phyloP scores from a whole-genome alignment of 345 rosid genomes.

The Odontarrhena argentea region DNA sequence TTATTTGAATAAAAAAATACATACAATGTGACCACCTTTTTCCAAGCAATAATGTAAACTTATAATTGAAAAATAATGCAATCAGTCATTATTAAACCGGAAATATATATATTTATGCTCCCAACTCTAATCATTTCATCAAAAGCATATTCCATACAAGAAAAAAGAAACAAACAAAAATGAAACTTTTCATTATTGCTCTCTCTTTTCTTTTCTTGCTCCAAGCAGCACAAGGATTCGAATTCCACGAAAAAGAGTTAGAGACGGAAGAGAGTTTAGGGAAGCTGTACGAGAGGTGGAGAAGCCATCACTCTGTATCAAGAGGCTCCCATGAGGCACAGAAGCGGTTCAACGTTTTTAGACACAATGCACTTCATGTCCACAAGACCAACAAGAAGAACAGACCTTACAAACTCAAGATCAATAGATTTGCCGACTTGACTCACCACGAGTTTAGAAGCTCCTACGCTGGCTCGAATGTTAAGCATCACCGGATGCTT shows the following conservation, averaged over 20 bases:
- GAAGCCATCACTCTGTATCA: constrained; percentile 76
- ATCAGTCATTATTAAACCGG: not conserved
- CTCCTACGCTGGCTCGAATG: constrained; percentile 43
- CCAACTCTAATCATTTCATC: constrained; percentile 13
- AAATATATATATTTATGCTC: not conserved
- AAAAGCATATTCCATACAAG: not conserved
- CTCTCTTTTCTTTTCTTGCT: constrained; percentile 41
- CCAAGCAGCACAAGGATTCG: constrained; percentile 47
- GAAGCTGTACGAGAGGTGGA: constrained; percentile 78
- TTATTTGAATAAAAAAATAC: no score
- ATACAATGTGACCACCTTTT: no score
- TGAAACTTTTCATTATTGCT: constrained; percentile 35
- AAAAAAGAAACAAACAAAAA: not conserved
- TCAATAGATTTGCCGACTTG: constrained; percentile 51
- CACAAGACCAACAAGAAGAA: constrained; percentile 59
- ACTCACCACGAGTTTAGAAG: constrained; percentile 52
- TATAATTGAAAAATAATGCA: not conserved
- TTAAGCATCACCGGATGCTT: constrained; percentile 41
- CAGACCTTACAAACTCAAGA: constrained; percentile 46
- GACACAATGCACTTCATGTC: constrained; percentile 67
- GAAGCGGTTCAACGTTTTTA: constrained; percentile 71
- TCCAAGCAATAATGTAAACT: no score
- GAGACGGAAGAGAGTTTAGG: constrained; percentile 57
- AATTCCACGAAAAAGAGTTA: constrained; percentile 66
- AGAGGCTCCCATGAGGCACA: constrained; percentile 56